A percentile compares a stretch with the other conserved stretches of the same genome.
phyloP scores from a whole-genome alignment of 139 green algal genomes.

The Chlorella ohadii region DNA sequence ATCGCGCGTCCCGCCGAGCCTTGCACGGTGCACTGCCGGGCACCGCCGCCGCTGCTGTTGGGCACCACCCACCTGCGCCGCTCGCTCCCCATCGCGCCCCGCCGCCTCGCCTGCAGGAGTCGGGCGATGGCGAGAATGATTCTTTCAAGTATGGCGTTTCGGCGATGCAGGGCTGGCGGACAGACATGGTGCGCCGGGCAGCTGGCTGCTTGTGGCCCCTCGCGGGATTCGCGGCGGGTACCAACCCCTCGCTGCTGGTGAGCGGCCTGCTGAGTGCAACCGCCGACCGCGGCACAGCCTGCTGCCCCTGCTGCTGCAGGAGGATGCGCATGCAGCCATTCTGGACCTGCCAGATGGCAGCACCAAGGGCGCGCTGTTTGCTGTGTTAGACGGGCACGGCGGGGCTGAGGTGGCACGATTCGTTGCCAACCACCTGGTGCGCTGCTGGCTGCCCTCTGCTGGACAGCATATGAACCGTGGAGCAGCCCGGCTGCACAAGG shows the following conservation, averaged over 20 bases:
- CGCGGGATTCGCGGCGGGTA: no score
- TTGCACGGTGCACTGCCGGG: not conserved
- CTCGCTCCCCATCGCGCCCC: no score
- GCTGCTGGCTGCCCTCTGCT: not conserved
- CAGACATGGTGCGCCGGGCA: constrained; percentile 65
- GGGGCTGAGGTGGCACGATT: constrained; percentile 70
- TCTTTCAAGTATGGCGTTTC: constrained; percentile 63
- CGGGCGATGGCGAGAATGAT: constrained; percentile 56
- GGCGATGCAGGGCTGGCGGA: constrained; percentile 80
- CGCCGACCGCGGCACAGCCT: no score
- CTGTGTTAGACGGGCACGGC: constrained; percentile 73
- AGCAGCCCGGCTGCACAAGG: no score
- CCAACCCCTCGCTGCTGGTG: no score
- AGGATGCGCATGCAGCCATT: constrained; percentile 58
- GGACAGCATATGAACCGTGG: no score
- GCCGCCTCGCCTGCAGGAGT: constrained; percentile 46
- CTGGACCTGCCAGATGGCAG: constrained; percentile 44
- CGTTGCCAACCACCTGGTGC: constrained; percentile 51
- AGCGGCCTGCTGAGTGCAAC: no score
- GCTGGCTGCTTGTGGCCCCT: no score
- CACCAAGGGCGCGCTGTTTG: constrained; percentile 54
- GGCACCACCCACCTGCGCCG: no score
- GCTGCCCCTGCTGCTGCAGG: constrained; percentile 42
- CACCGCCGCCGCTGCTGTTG: not conserved
- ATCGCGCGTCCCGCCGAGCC: no score